Base-by-base conservation (phyloP, 768 basidiomycete species). In the Tulasnella sp. region DNA sequence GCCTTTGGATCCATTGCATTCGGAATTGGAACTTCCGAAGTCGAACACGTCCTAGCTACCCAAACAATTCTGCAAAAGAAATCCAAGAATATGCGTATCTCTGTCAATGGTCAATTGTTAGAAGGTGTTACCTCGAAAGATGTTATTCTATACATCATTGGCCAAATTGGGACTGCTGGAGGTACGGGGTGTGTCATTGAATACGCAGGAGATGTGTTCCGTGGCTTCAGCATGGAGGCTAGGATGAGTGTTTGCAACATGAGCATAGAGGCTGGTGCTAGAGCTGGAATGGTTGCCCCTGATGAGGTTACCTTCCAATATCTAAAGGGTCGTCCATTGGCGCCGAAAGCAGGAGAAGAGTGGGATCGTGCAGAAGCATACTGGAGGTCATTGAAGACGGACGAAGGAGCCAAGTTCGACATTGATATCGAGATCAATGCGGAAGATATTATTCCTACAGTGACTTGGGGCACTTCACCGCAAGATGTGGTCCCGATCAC, bases 381-480 rank as follows among this genome's bases (percentile, higher is more conserved):
- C 65, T 92, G 89, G 89, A 72, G 74, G 56, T 74, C 83, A 15
- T 72, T 92, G 53, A 77, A 72, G 61, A 75, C 81, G 20, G 89
- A 92, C 64, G 77, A 81, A 29, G 86, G 76, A 51, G 88, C 89
- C 29, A 78, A 79, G 59, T 91, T 87, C 65, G 88, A 92, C 62
- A 71, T 79, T 57, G 82, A 86, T 61, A 71, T 92, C 56, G 76
- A 78, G 57, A 81, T 92, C 60, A 70, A 76, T 47, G 87, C 86
- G 6, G 79, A 79, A 50, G 84, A 91, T 57, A 91, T 92, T 63
- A 74, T 85, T 53, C 89, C 89, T 15, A 91, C 88, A 31, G 76
- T 91, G 55, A 88, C 88, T 28, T 92, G 89, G 89, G 89, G 89
- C 41, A 92, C 87, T 1, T 88, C 85, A 16, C 89, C 89, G 47